phyloP scores from a whole-genome alignment of 1,284 basidiomycete genomes.

The Trichosporon sp. region DNA sequence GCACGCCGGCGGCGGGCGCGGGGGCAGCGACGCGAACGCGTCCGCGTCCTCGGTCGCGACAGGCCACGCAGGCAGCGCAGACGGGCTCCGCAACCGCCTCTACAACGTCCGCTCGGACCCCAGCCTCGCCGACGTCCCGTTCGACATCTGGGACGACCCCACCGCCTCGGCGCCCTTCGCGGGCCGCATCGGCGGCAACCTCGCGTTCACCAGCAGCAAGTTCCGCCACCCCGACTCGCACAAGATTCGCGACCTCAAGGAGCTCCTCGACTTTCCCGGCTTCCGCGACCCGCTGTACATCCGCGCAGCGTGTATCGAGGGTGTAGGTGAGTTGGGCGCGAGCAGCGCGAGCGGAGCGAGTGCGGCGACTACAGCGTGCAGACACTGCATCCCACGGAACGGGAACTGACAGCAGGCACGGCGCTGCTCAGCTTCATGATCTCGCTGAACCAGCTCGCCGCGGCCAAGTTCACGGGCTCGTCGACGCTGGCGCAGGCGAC shows the following conservation, averaged over 20 bases:
- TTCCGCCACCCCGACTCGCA: conserved; percentile 3
- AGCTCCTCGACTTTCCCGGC: background rate
- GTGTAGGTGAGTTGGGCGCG: conserved; percentile 3
- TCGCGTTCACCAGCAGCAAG: background rate
- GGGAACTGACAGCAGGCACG: background rate
- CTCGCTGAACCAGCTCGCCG: background rate
- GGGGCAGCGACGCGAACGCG: background rate
- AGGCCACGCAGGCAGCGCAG: background rate
- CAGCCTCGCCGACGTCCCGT: background rate
- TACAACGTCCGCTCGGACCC: background rate
- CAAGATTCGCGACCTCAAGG: background rate
- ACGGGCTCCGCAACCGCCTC: background rate
- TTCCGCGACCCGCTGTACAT: conserved; percentile 4
- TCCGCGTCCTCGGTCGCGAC: background rate
- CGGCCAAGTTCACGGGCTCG: background rate
- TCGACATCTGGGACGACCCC: background rate
- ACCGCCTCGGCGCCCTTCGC: conserved; percentile 1
- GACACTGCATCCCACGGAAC: background rate
- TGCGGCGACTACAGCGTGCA: background rate
- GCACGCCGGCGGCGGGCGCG: background rate
- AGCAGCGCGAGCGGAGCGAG: background rate
- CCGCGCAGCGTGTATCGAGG: conserved; percentile 3
- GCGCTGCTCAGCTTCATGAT: background rate
- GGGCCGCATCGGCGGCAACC: conserved; percentile 8
- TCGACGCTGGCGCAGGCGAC: background rate